Evolutionary conservation across 345 rosid genomes (phyloP).

Genomic region (Eucalyptus caleyi): DNA sequence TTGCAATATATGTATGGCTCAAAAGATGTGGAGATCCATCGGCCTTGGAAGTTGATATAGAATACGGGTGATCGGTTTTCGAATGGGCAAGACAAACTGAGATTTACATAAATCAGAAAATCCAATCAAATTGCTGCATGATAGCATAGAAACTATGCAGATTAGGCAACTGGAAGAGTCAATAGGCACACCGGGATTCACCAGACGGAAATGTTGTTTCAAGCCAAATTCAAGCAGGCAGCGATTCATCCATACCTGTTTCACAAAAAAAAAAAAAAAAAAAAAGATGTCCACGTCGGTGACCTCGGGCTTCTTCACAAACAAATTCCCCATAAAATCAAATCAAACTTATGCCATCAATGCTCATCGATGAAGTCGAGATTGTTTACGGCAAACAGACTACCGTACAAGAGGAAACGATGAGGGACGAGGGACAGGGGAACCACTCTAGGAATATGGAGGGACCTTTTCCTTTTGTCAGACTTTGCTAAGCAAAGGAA

Average conservation of each 20-base stretch:
- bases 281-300: constrained; percentile 33
- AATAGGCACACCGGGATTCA: neutral
- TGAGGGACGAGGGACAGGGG: neutral
- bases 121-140: neutral
- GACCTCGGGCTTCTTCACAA: constrained; percentile 89
- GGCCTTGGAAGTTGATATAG: too few relatives aligned
- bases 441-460: neutral
- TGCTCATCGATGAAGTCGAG: neutral
- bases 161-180: neutral
- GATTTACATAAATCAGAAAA: neutral
- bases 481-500: neutral
- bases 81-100: neutral
- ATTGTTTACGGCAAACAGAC: neutral
- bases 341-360: neutral
- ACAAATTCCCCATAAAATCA: constrained; percentile 62
- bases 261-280: too few relatives aligned
- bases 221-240: constrained; percentile 43
- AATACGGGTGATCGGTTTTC: too few relatives aligned
- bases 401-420: neutral
- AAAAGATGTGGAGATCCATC: too few relatives aligned
- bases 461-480: neutral
- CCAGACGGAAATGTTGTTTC: neutral
- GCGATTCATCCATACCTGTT: constrained; percentile 69
- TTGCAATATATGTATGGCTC: too few relatives aligned
- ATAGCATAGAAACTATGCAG: neutral